Percentiles rank a stretch among this genome's conserved stretches.
Evolutionary conservation across 768 basidiomycete genomes (phyloP).

Genomic region (Hydnomerulius pinastri): DNA sequence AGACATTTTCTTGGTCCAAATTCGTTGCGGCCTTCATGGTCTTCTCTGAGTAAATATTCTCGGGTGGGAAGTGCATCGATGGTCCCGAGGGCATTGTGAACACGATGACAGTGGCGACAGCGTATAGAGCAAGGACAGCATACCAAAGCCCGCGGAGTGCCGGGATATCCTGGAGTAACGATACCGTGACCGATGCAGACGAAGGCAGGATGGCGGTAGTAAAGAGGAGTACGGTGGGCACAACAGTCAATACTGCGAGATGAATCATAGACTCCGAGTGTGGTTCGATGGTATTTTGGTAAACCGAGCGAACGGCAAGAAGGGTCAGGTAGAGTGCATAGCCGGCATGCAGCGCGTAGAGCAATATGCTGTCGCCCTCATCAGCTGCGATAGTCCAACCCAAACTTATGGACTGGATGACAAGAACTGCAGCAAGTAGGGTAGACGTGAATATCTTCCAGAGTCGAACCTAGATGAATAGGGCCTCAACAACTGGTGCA

Average conservation of each 20-base stretch:
- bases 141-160: slow-evolving; percentile 49
- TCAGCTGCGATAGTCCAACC: slow-evolving; percentile 44
- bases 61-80: slow-evolving; percentile 69
- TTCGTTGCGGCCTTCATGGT: slow-evolving; percentile 60
- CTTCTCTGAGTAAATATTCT: slow-evolving; percentile 75
- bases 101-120: slow-evolving; percentile 43
- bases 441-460: slow-evolving; percentile 55
- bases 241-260: slow-evolving; percentile 53
- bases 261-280: slow-evolving; percentile 59
- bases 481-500: slow-evolving; percentile 1
- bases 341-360: slow-evolving; percentile 45
- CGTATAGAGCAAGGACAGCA: slow-evolving; percentile 50
- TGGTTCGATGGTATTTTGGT: slow-evolving; percentile 40
- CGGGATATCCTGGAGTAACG: slow-evolving; percentile 23
- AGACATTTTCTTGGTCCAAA: slow-evolving; percentile 72
- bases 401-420: slow-evolving; percentile 53
- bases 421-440: slow-evolving; percentile 47
- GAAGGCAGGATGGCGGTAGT: slow-evolving; percentile 59
- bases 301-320: slow-evolving; percentile 52
- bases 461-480: slow-evolving; percentile 50
- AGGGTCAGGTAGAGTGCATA: slow-evolving; percentile 64
- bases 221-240: slow-evolving; percentile 48
- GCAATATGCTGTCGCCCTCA: slow-evolving; percentile 34
- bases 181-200: slow-evolving; percentile 35
- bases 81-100: slow-evolving; percentile 71